A percentile compares a stretch with the other conserved stretches of the same genome.
These are phyloP conservation scores for Hydrangea macrophylla DNA, from an alignment of 148 eudicot species.

Conservation along the genomic window DNA sequence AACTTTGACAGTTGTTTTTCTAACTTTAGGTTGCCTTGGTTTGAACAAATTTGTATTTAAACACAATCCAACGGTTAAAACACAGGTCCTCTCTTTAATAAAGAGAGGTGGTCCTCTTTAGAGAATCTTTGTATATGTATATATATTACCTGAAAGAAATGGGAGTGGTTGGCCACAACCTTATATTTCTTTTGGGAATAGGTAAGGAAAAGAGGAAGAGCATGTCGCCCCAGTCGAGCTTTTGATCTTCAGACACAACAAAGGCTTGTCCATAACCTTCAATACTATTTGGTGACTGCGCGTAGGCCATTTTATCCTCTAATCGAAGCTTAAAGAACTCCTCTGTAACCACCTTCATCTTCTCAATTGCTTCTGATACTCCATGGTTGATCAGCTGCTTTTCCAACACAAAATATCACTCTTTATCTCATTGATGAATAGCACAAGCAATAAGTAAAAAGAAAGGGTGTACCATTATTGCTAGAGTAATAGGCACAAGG, in stretches of 20 bases:
- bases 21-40: too few relatives aligned
- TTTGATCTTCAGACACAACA: conserved; percentile 37
- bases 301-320: conserved; percentile 23
- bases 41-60: too few relatives aligned
- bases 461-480: too few relatives aligned
- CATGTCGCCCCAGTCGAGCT: conserved; percentile 34
- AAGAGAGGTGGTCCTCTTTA: too few relatives aligned
- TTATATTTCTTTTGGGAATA: conserved; percentile 12
- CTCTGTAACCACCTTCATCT: conserved; percentile 24
- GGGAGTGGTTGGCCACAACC: conserved; percentile 28
- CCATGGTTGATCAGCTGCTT: conserved; percentile 35
- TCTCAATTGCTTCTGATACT: conserved; percentile 17
- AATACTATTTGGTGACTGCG: conserved; percentile 9
- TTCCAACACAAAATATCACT: background rate
- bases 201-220: conserved; percentile 21
- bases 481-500: too few relatives aligned
- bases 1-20: too few relatives aligned
- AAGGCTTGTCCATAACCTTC: conserved; percentile 35
- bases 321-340: conserved; percentile 31
- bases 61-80: too few relatives aligned
- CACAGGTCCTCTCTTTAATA: too few relatives aligned
- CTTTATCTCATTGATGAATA: too few relatives aligned
- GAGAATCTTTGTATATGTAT: too few relatives aligned
- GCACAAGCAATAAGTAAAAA: too few relatives aligned
- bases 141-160: conserved; percentile 30